A percentile compares a stretch with the other conserved stretches of the same genome.
phyloP scores from a whole-genome alignment of 116 monocot species.

The Zostera marina region DNA sequence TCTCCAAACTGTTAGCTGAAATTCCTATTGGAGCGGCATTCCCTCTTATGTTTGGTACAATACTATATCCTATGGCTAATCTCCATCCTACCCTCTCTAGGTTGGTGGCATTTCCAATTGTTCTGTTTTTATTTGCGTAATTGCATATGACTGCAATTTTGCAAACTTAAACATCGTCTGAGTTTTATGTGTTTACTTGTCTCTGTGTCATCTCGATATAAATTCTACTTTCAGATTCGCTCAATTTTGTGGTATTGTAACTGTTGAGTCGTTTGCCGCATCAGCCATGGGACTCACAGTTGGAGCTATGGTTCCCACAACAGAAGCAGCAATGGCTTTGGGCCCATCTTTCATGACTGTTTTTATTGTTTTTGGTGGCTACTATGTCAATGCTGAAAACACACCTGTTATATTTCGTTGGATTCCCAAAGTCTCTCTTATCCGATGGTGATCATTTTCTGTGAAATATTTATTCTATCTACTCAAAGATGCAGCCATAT shows the following conservation, averaged over 20 bases:
- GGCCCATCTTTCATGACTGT: slow-evolving; percentile 97
- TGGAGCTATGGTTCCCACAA: slow-evolving; percentile 87
- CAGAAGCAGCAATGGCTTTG: slow-evolving; percentile 97
- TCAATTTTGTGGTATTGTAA: slow-evolving; percentile 84
- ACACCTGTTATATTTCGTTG: slow-evolving; percentile 84
- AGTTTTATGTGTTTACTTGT: neutral
- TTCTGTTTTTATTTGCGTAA: neutral
- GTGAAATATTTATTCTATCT: neutral
- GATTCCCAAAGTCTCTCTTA: slow-evolving; percentile 68
- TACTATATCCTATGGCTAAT: slow-evolving; percentile 90
- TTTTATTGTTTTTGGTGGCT: slow-evolving; percentile 96
- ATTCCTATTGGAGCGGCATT: slow-evolving; percentile 86
- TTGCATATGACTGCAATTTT: neutral
- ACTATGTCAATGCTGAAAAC: slow-evolving; percentile 90
- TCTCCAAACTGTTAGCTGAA: slow-evolving; percentile 93
- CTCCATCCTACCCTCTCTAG: slow-evolving; percentile 77
- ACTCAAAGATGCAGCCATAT: neutral
- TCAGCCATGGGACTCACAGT: slow-evolving; percentile 97
- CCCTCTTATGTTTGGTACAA: slow-evolving; percentile 79
- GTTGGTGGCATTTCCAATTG: slow-evolving; percentile 12
- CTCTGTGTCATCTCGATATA: neutral
- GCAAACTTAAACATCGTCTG: neutral
- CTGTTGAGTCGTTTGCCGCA: slow-evolving; percentile 84
- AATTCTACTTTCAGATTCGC: slow-evolving; percentile 36
- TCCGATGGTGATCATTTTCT: slow-evolving; percentile 23